Evolutionary conservation across 352 stramenopile genomes (phyloP), one percentile per base, ranked within the genome.

Genomic region (Globisporangium apiculatum): DNA sequence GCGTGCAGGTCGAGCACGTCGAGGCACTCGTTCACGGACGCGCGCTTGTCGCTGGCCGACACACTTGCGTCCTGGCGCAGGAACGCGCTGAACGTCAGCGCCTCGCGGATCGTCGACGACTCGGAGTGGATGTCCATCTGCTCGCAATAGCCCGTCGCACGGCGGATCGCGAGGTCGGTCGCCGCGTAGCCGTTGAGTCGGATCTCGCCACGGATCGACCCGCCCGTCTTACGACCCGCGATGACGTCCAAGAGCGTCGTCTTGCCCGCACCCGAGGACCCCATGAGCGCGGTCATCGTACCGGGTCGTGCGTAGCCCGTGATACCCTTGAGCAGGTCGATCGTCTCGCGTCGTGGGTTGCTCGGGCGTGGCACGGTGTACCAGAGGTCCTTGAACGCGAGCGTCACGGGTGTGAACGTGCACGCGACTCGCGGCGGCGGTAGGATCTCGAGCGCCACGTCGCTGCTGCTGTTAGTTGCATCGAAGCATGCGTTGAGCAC

Each of bases 191-290:
- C 89, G 67, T 97, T 97, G 12, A 97, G 48, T 9, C 69, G 61
- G 58, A 97, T 76, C 10, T 91, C 56, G 24, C 87, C 88, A 36
- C 58, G 66, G 48, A 96, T 74, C 12, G 40, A 69, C 17, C 89
- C 90, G 11, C 73, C 74, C 18, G 70, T 87, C 66, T 97, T 97
- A 49, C 90, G 70, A 24, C 91, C 66, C 0, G 89, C 83, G 47
- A 98, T 86, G 4, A 97, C 88, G 73, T 98, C 87, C 58, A 96
- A 82, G 8, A 97, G 66, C 5, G 89, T 97, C 8, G 89, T 95
- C 62, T 97, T 96, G 3, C 87, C 85, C 14, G 76, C 74, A 40
- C 78, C 76, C 0, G 62, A 67, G 5, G 65, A 61, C 10, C 73
- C 73, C 61, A 79, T 79, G n/a, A 84, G 53, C n/a, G 71, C 73